Conservation (phyloP, 495 filamentous ascomycete genomes). For the Hypoxylon intermedium region DNA sequence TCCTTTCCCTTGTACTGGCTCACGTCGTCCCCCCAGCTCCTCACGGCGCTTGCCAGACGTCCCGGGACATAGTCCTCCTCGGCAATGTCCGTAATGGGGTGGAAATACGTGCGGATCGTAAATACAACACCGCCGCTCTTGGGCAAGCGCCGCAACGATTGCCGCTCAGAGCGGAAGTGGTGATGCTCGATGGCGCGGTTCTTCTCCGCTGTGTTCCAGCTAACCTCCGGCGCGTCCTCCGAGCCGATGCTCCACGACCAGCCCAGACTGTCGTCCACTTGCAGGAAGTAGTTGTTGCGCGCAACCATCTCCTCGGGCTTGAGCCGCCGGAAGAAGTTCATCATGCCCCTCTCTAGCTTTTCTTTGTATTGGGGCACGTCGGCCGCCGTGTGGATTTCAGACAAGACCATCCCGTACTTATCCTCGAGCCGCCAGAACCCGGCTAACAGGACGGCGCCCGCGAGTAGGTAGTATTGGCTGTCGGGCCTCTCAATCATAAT, state of each 20-base stretch:
- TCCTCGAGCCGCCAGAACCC: constrained; percentile 89
- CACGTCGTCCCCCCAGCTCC: constrained; percentile 90
- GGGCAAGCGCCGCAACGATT: constrained; percentile 76
- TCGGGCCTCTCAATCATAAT: constrained; percentile 83
- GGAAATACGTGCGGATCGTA: constrained; percentile 81
- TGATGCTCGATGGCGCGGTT: constrained; percentile 76
- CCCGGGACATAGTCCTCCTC: constrained; percentile 77
- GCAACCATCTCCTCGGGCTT: constrained; percentile 69
- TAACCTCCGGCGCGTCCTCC: constrained; percentile 68
- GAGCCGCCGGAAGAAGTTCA: constrained; percentile 75
- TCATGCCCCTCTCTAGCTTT: constrained; percentile 84
- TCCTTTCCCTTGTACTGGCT: constrained; percentile 84
- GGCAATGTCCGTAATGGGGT: constrained; percentile 68
- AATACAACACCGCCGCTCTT: constrained; percentile 78
- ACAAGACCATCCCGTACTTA: constrained; percentile 83
- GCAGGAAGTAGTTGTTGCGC: constrained; percentile 74
- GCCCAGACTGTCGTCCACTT: constrained; percentile 74
- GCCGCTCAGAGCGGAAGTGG: constrained; percentile 81
- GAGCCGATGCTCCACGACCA: constrained; percentile 79
- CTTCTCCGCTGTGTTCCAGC: constrained; percentile 81
- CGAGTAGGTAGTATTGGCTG: constrained; percentile 84
- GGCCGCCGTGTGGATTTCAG: constrained; percentile 83
- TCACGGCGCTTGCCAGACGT: constrained; percentile 70
- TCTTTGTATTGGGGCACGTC: constrained; percentile 78
- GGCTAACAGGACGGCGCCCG: constrained; percentile 78